These are phyloP conservation scores for Cucumis hystrix DNA, from an alignment of 306 rosid species.

Conservation along the genomic window DNA sequence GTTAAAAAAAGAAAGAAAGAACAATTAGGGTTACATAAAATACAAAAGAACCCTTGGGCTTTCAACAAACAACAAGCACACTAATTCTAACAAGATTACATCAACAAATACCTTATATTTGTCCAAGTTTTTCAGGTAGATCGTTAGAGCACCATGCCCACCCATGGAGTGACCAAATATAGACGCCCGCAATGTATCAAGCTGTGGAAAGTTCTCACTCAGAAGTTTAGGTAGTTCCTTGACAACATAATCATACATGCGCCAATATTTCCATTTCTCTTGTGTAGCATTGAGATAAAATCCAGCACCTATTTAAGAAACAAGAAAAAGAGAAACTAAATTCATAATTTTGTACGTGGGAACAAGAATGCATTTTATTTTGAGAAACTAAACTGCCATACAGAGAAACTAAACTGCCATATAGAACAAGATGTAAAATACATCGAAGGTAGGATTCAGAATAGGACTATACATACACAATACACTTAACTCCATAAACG, in stretches of 20 bases:
- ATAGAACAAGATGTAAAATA: background rate
- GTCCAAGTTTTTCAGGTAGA: conserved; percentile 69
- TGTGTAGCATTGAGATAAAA: conserved; percentile 90
- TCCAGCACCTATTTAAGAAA: conserved; percentile 62
- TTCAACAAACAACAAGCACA: too few species aligned
- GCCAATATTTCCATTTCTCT: conserved; percentile 98
- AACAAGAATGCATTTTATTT: background rate
- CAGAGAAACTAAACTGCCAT: too few species aligned
- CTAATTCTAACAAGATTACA: too few species aligned
- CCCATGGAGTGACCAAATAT: conserved; percentile 97
- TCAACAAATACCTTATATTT: conserved; percentile 60
- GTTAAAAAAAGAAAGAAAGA: too few species aligned
- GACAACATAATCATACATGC: conserved; percentile 89
- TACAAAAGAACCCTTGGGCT: too few species aligned
- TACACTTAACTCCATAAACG: background rate
- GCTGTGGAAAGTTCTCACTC: conserved; percentile 60
- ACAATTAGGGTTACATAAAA: too few species aligned
- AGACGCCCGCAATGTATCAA: conserved; percentile 67
- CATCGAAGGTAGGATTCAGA: background rate
- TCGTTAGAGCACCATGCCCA: conserved; percentile 87
- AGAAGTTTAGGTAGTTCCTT: conserved; percentile 77
- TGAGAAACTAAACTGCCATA: background rate
- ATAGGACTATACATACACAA: background rate
- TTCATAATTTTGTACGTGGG: background rate
- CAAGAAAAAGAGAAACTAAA: background rate